phyloP scores from a whole-genome alignment of 2,329 filamentous ascomycete species.

The Calonectria henricotiae region DNA sequence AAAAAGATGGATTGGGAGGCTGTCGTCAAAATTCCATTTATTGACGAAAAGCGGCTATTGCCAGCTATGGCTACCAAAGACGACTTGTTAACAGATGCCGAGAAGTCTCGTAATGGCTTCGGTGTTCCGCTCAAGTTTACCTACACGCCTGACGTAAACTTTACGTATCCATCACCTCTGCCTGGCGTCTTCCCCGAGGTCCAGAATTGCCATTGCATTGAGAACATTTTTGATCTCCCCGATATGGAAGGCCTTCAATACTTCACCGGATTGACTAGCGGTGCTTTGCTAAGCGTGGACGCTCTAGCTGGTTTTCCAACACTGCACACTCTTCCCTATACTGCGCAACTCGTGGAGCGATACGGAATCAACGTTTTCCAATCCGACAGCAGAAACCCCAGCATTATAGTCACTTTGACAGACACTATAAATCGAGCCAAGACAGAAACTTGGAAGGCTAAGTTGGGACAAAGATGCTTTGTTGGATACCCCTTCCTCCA shows the following conservation, averaged over 20 bases:
- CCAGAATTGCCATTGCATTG: slow-evolving; percentile 88
- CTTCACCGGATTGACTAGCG: slow-evolving; percentile 86
- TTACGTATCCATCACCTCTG: slow-evolving; percentile 89
- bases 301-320: slow-evolving; percentile 97
- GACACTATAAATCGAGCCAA: slow-evolving; percentile 82
- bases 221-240: slow-evolving; percentile 97
- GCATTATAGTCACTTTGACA: slow-evolving; percentile 90
- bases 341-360: slow-evolving; percentile 78
- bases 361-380: slow-evolving; percentile 97
- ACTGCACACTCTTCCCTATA: slow-evolving; percentile 87
- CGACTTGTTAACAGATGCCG: slow-evolving; percentile 80
- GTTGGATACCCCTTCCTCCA: slow-evolving; percentile 97
- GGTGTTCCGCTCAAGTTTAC: slow-evolving; percentile 95
- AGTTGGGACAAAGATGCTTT: slow-evolving; percentile 88
- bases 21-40: slow-evolving; percentile 99
- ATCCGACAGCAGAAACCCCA: slow-evolving; percentile 95
- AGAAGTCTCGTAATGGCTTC: slow-evolving; percentile 89
- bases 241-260: slow-evolving; percentile 92
- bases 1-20: slow-evolving; percentile 99
- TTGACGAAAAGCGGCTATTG: slow-evolving; percentile 90
- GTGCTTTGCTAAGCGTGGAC: slow-evolving; percentile 84
- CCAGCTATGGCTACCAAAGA: slow-evolving; percentile 91
- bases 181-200: slow-evolving; percentile 93
- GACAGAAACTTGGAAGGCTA: slow-evolving; percentile 81
- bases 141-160: slow-evolving; percentile 84